phyloP scores from a whole-genome alignment of 2,329 filamentous ascomycete genomes.

The Xylariaceae sp. region DNA sequence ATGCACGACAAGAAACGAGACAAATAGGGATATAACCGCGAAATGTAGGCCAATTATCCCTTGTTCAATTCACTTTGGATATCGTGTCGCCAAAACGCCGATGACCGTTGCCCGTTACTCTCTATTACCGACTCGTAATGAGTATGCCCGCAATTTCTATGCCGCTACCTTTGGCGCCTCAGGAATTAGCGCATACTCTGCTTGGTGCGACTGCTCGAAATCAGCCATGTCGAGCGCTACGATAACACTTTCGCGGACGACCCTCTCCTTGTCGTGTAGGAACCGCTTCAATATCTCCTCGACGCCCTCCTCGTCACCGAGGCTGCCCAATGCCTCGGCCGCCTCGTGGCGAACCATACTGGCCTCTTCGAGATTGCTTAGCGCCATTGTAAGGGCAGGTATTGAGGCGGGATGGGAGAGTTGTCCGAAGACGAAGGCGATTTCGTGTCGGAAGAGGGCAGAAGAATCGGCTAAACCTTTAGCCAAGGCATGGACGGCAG shows the following conservation, averaged over 20 bases:
- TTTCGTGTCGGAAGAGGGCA: slow-evolving; percentile 93
- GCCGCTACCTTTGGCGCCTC: slow-evolving; percentile 43
- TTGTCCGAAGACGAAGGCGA: slow-evolving; percentile 97
- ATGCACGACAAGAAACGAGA: slow-evolving; percentile 18
- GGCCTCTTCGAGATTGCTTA: slow-evolving; percentile 74
- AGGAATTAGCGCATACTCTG: slow-evolving; percentile 89
- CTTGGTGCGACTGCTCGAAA: slow-evolving; percentile 82
- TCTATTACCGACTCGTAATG: slow-evolving; percentile 8
- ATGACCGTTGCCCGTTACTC: slow-evolving; percentile 14
- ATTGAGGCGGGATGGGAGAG: slow-evolving; percentile 95
- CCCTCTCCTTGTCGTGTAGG: slow-evolving; percentile 82
- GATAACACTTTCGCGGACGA: slow-evolving; percentile 89
- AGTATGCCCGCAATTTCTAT: slow-evolving; percentile 15
- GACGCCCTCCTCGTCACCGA: slow-evolving; percentile 90
- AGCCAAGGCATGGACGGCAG: slow-evolving; percentile 81
- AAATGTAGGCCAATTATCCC: neutral
- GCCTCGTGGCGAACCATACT: slow-evolving; percentile 98
- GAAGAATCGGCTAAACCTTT: slow-evolving; percentile 80
- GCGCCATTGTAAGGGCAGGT: slow-evolving; percentile 71
- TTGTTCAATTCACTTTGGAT: slow-evolving; percentile 21
- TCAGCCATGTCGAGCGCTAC: slow-evolving; percentile 98
- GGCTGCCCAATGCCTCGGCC: slow-evolving; percentile 87
- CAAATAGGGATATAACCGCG: neutral
- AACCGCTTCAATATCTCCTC: slow-evolving; percentile 79
- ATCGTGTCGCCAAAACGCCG: slow-evolving; percentile 20